Conservation (phyloP, 768 basidiomycete species). For the Suillus occidentalis region DNA sequence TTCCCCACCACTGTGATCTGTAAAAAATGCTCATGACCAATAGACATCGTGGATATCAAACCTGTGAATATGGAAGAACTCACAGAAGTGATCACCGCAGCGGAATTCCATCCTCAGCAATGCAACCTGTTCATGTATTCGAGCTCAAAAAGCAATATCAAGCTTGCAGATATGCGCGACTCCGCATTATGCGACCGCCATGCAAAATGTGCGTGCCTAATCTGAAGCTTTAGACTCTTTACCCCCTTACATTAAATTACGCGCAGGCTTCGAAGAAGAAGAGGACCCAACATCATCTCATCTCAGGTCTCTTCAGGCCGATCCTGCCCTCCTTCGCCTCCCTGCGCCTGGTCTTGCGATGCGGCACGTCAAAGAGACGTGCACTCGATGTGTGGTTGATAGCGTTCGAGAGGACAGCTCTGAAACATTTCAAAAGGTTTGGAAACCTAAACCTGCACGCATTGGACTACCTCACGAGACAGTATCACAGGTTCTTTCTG, state of each 20-base stretch:
- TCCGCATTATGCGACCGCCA: conserved; percentile 95
- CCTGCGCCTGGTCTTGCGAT: conserved; percentile 80
- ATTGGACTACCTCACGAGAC: conserved; percentile 4
- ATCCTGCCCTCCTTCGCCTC: conserved; percentile 89
- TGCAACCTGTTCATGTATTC: conserved; percentile 99
- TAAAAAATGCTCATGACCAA: conserved; percentile 1
- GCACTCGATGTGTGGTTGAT: conserved; percentile 59
- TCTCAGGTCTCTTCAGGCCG: conserved; percentile 54
- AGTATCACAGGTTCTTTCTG: conserved; percentile 47
- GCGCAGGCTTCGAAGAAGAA: conserved; percentile 94
- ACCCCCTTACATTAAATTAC: conserved; percentile 15
- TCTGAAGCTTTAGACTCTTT: conserved; percentile 8
- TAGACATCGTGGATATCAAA: conserved; percentile 99
- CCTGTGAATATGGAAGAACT: conserved; percentile 99
- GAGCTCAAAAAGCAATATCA: conserved; percentile 99
- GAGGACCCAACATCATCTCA: conserved; percentile 85
- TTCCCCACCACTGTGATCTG: background rate
- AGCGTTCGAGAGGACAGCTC: conserved; percentile 38
- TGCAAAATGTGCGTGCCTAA: conserved; percentile 77
- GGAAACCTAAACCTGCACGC: conserved; percentile 1
- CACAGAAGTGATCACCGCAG: conserved; percentile 99
- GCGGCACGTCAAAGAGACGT: conserved; percentile 35
- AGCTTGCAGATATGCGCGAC: conserved; percentile 98
- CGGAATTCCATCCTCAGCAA: conserved; percentile 96
- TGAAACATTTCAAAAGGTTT: conserved; percentile 43